phyloP scores from a whole-genome alignment of 108 stramenopile genomes.

The Pseudonitzschia multistriata region DNA sequence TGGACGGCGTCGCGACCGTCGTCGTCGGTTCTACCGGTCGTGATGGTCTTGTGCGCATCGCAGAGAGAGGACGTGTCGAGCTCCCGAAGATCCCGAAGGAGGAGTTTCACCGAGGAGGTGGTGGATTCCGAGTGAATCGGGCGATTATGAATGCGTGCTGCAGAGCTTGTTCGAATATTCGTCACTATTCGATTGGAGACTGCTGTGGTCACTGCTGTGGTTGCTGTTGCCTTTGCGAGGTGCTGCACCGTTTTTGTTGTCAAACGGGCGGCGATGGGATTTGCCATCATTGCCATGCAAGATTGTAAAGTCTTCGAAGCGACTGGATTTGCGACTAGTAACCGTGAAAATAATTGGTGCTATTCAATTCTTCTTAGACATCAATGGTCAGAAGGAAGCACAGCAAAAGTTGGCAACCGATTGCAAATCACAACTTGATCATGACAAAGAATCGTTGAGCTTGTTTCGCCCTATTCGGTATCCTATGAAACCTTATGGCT shows the following conservation, averaged over 20 bases:
- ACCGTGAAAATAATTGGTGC: too few relatives aligned
- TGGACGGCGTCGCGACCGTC: neutral
- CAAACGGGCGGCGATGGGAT: neutral
- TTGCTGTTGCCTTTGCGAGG: neutral
- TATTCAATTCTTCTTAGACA: too few relatives aligned
- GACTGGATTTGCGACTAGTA: too few relatives aligned
- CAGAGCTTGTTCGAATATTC: too few relatives aligned
- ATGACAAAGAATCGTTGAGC: too few relatives aligned
- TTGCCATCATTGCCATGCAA: neutral
- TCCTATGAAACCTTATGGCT: too few relatives aligned
- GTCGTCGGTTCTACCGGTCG: neutral
- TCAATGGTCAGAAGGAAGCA: too few relatives aligned
- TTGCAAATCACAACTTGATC: too few relatives aligned
- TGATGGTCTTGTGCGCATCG: conserved; percentile 19
- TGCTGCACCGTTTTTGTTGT: neutral
- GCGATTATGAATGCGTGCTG: neutral
- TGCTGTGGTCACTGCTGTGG: neutral
- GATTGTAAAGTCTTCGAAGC: too few relatives aligned
- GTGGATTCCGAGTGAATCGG: neutral
- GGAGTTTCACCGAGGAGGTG: neutral
- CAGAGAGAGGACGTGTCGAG: conserved; percentile 17
- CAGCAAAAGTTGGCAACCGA: too few relatives aligned
- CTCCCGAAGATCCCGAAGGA: neutral
- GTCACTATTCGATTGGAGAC: too few relatives aligned
- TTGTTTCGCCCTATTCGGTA: too few relatives aligned